Base-by-base conservation (phyloP, 805 yeast species). In the Nakazawaea anatomiae region DNA sequence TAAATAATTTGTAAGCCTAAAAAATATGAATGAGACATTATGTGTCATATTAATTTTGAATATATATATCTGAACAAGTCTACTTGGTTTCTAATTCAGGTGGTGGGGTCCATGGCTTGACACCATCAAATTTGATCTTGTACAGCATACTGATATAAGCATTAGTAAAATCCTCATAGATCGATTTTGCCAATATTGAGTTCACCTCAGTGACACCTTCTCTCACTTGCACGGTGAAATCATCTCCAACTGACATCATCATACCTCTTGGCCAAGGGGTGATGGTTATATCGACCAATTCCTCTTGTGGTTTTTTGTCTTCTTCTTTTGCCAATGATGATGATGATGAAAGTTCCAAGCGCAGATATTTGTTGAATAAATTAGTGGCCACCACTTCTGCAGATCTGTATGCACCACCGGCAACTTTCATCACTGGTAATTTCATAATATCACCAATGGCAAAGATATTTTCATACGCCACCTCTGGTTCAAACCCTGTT, bases 381-480 rank as follows among this genome's bases (percentile, higher is more conserved):
- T 65, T 65, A 41, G 55, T 52, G 14, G 64, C 61, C 9, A 58
- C 67, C 28, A 58, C 56, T 11, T 55, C 53, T 10, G 64, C 68
- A 55, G 55, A 55, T 47, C 57, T 55, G 30, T 57, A 55, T 11
- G 75, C 75, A 54, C 68, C 71, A 2, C 75, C 75, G 5, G 75
- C 74, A 4, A 70, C 67, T 56, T 71, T 72, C 51, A 71, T 67
- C 39, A 70, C 66, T n/a, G 65, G 66, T 30, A 66, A 47, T 30
- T 68, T 65, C 10, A 58, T 60, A 34, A 71, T 53, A 53, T 72
- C 75, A 27, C 76, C 75, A 31, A 66, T 55, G 41, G 66, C 70
- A 56, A 68, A 71, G 10, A 71, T 54, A 45, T 72, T 67, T 2
- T 54, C 52, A 18, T 55, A 50, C 48, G 54, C 42, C 53, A 60